Evolutionary conservation across 2,329 filamentous ascomycete genomes (phyloP).

Genomic region (Huntiella abstrusa): DNA sequence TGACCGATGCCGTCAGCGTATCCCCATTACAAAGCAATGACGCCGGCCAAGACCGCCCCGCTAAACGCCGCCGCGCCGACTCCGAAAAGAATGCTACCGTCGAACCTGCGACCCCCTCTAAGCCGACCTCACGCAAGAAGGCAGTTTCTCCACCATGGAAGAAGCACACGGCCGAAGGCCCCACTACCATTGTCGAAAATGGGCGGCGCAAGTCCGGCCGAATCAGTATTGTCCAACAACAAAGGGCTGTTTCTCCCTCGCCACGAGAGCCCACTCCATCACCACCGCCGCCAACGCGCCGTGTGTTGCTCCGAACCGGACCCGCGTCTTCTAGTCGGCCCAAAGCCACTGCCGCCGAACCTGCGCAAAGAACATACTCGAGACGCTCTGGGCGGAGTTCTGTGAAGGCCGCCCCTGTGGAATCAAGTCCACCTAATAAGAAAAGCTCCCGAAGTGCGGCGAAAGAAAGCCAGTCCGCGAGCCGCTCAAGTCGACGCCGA

Average conservation of each 20-base stretch:
- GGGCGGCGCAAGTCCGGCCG: constrained; percentile 50
- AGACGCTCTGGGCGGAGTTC: neutral
- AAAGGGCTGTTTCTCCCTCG: neutral
- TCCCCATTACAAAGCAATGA: neutral
- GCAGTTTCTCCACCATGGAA: constrained; percentile 80
- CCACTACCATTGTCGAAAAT: constrained; percentile 63
- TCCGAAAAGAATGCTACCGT: constrained; percentile 10
- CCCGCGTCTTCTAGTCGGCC: neutral
- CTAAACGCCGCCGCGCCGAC: constrained; percentile 46
- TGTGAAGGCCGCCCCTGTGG: neutral
- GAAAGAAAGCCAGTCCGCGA: constrained; percentile 1
- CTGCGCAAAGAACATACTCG: neutral
- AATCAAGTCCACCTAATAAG: neutral
- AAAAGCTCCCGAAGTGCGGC: constrained; percentile 2
- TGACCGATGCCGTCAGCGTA: neutral
- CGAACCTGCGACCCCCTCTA: neutral
- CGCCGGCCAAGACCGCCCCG: constrained; percentile 27
- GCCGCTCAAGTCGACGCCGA: constrained; percentile 14
- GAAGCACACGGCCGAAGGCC: constrained; percentile 63
- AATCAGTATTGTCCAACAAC: constrained; percentile 29
- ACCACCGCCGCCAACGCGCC: neutral
- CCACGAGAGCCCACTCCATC: neutral
- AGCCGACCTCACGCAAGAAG: constrained; percentile 22
- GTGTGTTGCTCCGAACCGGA: neutral
- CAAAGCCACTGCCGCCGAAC: neutral